Percentiles rank a stretch among this genome's conserved stretches.
phyloP scores from a whole-genome alignment of 2,329 filamentous ascomycete genomes.

The Triangularia setosa region DNA sequence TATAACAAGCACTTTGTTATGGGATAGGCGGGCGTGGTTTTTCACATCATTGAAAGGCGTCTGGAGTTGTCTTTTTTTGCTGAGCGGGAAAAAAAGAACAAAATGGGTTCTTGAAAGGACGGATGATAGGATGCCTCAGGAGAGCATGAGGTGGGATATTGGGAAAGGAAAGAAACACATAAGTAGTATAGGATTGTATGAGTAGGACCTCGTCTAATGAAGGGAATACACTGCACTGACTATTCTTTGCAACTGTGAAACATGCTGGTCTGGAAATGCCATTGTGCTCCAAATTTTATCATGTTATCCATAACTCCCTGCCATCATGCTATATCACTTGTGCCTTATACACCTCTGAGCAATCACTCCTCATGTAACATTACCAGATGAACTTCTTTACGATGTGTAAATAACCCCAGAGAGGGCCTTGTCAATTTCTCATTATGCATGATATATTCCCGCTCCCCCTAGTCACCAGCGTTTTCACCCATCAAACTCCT shows the following conservation, averaged over 20 bases:
- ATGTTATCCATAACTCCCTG: too few relatives aligned
- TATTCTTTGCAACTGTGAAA: too few relatives aligned
- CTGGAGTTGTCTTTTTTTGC: not conserved
- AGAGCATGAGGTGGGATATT: not conserved
- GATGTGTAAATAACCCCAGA: too few relatives aligned
- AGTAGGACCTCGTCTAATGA: conserved; percentile 23
- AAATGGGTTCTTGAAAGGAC: not conserved
- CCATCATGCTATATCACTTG: too few relatives aligned
- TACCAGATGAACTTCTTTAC: too few relatives aligned
- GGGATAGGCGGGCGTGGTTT: conserved; percentile 5
- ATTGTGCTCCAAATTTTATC: too few relatives aligned
- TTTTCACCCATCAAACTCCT: too few relatives aligned
- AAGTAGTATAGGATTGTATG: conserved; percentile 19
- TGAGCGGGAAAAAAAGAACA: not conserved
- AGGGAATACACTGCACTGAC: conserved; percentile 13
- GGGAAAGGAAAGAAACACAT: not conserved
- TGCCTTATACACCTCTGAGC: too few relatives aligned
- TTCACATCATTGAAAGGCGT: not conserved
- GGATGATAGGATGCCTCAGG: not conserved
- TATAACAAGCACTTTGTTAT: conserved; percentile 4
- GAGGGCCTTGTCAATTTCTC: not conserved
- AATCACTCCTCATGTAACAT: too few relatives aligned
- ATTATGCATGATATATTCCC: not conserved
- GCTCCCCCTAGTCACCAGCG: not conserved
- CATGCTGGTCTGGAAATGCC: too few relatives aligned